Evolutionary conservation across 305 asterid genomes (phyloP).

Genomic region (Euphrasia arctica): DNA sequence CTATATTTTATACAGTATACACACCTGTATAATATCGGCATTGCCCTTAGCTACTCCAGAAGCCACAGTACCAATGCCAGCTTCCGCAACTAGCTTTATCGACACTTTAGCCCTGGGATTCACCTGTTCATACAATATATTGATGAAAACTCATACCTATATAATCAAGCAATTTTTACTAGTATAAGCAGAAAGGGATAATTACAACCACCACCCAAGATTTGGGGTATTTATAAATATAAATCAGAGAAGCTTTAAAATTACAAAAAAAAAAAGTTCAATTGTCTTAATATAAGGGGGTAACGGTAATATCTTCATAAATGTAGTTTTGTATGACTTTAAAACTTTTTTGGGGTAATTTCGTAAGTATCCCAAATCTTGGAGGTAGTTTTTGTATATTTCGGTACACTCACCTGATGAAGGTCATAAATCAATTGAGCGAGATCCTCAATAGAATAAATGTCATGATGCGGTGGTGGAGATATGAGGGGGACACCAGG

Average conservation of each 20-base stretch:
- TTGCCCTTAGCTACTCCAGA: constrained; percentile 99
- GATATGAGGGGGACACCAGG: constrained; percentile 99
- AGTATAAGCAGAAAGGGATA: constrained; percentile 9
- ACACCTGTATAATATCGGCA: constrained; percentile 97
- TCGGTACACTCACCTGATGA: constrained; percentile 70
- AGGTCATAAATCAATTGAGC: constrained; percentile 34
- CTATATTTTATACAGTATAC: background rate
- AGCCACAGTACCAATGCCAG: constrained; percentile 99
- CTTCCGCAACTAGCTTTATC: constrained; percentile 97
- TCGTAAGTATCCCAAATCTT: background rate
- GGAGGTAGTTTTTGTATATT: background rate
- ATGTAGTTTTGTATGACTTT: background rate
- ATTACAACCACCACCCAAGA: background rate
- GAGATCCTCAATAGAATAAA: constrained; percentile 98
- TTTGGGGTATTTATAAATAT: background rate
- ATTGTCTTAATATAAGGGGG: background rate
- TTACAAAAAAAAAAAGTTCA: background rate
- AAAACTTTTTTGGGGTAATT: background rate
- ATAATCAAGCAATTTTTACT: constrained; percentile 5
- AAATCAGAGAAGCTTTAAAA: background rate
- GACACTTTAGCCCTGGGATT: constrained; percentile 97
- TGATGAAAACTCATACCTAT: constrained; percentile 19
- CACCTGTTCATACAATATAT: constrained; percentile 52
- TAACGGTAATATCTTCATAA: background rate
- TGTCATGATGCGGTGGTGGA: constrained; percentile 99